Evolutionary conservation across 164 flowering plant genomes (phyloP).

Genomic region (Stephania cephalantha): DNA sequence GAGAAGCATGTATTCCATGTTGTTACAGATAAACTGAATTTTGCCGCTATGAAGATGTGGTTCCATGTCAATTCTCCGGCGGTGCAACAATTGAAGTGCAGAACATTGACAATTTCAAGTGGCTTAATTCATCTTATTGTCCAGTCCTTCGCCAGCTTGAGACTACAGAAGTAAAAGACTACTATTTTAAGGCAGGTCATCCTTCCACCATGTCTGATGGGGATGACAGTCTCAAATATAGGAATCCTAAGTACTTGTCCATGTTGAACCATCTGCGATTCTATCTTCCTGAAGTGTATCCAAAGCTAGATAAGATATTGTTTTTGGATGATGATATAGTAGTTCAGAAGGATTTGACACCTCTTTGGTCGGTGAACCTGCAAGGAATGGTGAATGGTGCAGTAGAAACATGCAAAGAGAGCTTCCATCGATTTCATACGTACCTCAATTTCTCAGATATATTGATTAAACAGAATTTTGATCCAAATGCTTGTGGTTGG

Average conservation of each 20-base stretch:
- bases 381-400: constrained; percentile 97
- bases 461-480: constrained; percentile 60
- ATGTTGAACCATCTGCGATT: constrained; percentile 96
- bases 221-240: constrained; percentile 75
- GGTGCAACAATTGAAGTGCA: constrained; percentile 58
- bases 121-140: constrained; percentile 94
- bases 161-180: constrained; percentile 70
- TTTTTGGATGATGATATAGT: constrained; percentile 98
- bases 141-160: constrained; percentile 94
- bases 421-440: constrained; percentile 92
- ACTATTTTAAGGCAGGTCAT: constrained; percentile 81
- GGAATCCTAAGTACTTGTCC: constrained; percentile 94
- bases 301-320: constrained; percentile 76
- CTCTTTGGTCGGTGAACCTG: constrained; percentile 79
- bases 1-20: constrained; percentile 95
- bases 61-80: constrained; percentile 65
- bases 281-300: constrained; percentile 96
- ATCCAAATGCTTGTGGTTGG: constrained; percentile 97
- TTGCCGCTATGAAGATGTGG: constrained; percentile 98
- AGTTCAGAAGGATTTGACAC: constrained; percentile 88
- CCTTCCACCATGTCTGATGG: constrained; percentile 67
- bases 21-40: constrained; percentile 81
- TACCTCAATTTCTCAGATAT: constrained; percentile 95
- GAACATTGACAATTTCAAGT: constrained; percentile 84
- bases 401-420: constrained; percentile 94